Evolutionary conservation across 371 early-diverging fungal genomes (phyloP).

Genomic region (Chytridium lagenaria): DNA sequence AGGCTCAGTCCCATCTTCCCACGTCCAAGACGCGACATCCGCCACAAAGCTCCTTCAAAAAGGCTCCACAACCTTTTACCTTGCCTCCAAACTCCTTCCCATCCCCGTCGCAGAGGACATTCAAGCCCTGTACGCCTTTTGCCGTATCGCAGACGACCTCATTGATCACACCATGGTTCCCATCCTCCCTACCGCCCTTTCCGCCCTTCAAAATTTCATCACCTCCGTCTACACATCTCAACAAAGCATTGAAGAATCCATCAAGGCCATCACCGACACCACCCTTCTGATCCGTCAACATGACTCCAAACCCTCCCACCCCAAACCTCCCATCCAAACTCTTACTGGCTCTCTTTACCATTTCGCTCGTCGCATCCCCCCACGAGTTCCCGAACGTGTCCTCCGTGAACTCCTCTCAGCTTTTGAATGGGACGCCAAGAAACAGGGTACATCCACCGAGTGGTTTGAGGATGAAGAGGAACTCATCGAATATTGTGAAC

Average conservation of each 20-base stretch:
- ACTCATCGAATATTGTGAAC: conserved; percentile 56
- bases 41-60: conserved; percentile 25
- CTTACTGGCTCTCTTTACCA: conserved; percentile 13
- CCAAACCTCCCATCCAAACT: neutral
- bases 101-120: conserved; percentile 58
- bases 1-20: conserved; percentile 30
- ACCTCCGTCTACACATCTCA: conserved; percentile 21
- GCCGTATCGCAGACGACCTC: conserved; percentile 68
- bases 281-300: neutral
- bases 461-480: conserved; percentile 48
- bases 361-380: conserved; percentile 37
- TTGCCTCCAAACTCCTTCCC: conserved; percentile 62
- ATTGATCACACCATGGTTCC: conserved; percentile 44
- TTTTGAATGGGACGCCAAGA: conserved; percentile 58
- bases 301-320: neutral
- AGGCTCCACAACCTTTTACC: conserved; percentile 62
- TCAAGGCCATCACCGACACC: neutral
- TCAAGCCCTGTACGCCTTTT: conserved; percentile 64
- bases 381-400: conserved; percentile 49
- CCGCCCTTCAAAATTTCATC: conserved; percentile 17
- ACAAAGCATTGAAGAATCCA: no score
- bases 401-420: conserved; percentile 61
- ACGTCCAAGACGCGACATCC: conserved; percentile 33
- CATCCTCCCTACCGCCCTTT: neutral
- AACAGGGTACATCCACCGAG: neutral